Percentiles rank a stretch among this genome's conserved stretches.
Evolutionary conservation across 495 filamentous ascomycete genomes (phyloP).

Genomic region (Gamarada debralockiae): DNA sequence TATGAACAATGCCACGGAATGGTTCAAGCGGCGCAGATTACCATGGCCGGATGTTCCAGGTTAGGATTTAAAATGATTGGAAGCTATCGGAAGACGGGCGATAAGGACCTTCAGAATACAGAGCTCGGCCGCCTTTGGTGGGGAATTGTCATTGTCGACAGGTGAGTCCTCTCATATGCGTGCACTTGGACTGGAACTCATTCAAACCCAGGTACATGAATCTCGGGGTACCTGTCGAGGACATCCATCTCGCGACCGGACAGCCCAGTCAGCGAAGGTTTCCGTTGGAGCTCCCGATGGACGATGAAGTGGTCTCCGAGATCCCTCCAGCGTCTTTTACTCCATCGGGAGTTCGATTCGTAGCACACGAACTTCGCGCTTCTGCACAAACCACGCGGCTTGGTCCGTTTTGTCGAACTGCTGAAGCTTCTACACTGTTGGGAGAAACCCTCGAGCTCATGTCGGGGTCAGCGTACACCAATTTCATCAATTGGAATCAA

Average conservation of each 20-base stretch:
- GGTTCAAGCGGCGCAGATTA: conserved; percentile 26
- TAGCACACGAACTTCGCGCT: not conserved
- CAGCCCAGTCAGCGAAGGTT: conserved; percentile 5
- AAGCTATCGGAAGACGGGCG: conserved; percentile 3
- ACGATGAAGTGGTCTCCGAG: conserved; percentile 7
- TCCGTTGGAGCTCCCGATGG: conserved; percentile 10
- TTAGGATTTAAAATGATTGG: conserved; percentile 27
- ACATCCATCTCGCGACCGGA: conserved; percentile 10
- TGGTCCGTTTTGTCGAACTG: conserved; percentile 16
- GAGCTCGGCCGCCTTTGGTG: conserved; percentile 18
- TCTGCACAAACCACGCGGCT: conserved; percentile 11
- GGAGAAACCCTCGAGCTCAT: conserved; percentile 10
- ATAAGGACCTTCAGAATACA: conserved; percentile 10
- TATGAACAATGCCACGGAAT: conserved; percentile 27
- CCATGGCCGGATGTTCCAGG: conserved; percentile 29
- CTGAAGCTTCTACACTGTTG: conserved; percentile 7
- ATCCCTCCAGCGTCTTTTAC: conserved; percentile 3
- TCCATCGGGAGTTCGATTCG: conserved; percentile 2
- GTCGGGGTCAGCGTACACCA: not conserved
- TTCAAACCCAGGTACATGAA: conserved; percentile 10
- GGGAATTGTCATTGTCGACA: conserved; percentile 15
- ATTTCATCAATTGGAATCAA: conserved; percentile 3
- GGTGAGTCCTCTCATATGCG: not conserved
- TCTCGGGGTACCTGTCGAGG: conserved; percentile 7
- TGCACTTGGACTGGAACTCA: not conserved